Percentiles rank a stretch among this genome's conserved stretches.
Conservation (phyloP, 2,329 filamentous ascomycete species). For the Claviceps africana region DNA sequence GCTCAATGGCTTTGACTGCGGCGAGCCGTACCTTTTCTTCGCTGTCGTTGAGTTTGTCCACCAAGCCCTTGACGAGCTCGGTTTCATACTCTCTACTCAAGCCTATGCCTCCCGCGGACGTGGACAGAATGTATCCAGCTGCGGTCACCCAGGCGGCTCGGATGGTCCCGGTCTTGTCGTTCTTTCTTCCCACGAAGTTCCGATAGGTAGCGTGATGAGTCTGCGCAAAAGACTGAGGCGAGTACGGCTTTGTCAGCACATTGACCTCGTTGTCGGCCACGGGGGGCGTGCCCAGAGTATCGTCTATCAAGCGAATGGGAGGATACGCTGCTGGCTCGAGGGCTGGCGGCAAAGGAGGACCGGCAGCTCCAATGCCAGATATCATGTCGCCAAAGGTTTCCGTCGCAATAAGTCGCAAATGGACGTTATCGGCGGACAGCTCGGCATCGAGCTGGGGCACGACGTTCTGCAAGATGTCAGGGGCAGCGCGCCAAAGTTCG, state of each 20-base stretch:
- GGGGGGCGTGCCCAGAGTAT: constrained; percentile 26
- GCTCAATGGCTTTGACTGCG: constrained; percentile 71
- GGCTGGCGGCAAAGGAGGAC: constrained; percentile 56
- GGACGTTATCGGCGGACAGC: constrained; percentile 75
- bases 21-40: constrained; percentile 87
- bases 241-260: constrained; percentile 68
- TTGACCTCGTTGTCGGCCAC: constrained; percentile 31
- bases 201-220: constrained; percentile 67
- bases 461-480: constrained; percentile 79
- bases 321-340: constrained; percentile 79
- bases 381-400: constrained; percentile 94
- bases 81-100: constrained; percentile 72
- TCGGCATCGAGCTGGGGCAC: constrained; percentile 89
- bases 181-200: constrained; percentile 69
- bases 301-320: constrained; percentile 51
- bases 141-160: constrained; percentile 77
- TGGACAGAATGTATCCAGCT: constrained; percentile 75
- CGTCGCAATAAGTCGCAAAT: constrained; percentile 74
- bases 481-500: constrained; percentile 86
- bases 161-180: constrained; percentile 74
- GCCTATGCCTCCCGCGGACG: constrained; percentile 79
- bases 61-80: constrained; percentile 57
- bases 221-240: constrained; percentile 79
- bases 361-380: constrained; percentile 81
- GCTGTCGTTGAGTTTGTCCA: constrained; percentile 69